phyloP scores from a whole-genome alignment of 768 basidiomycete species.

The Tylopilus subfusipes region DNA sequence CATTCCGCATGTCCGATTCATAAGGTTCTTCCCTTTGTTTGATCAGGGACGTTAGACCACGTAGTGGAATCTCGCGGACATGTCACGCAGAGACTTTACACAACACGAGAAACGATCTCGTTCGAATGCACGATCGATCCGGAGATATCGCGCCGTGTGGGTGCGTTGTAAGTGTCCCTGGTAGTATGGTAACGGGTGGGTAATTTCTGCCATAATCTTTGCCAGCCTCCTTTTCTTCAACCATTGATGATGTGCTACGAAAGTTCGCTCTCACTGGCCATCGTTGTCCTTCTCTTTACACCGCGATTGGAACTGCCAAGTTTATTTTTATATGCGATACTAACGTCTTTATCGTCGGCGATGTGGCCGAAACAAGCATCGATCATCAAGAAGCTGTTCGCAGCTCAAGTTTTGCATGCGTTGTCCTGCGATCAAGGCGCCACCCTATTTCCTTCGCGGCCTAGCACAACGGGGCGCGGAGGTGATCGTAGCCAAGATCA shows the following conservation, averaged over 20 bases:
- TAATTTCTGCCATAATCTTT: background rate
- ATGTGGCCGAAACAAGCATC: background rate
- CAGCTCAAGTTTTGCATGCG: background rate
- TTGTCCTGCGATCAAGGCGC: background rate
- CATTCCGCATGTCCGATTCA: background rate
- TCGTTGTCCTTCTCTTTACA: background rate
- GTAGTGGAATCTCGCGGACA: background rate
- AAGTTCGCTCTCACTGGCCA: background rate
- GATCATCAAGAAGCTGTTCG: constrained; percentile 13
- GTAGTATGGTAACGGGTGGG: background rate
- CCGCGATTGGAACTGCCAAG: background rate
- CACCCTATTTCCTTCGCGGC: too few relatives aligned
- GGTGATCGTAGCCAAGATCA: background rate
- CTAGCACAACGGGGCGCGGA: background rate
- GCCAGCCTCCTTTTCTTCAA: background rate
- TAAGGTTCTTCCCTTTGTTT: background rate
- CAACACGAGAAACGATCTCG: background rate
- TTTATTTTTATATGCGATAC: background rate
- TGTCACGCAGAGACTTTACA: background rate
- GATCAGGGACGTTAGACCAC: background rate
- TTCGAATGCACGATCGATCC: background rate
- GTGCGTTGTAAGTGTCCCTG: background rate
- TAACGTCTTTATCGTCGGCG: background rate
- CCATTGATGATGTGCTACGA: background rate
- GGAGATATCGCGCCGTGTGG: background rate